phyloP scores from a whole-genome alignment of 805 yeast genomes.

The Candida khao-thaluensis region DNA sequence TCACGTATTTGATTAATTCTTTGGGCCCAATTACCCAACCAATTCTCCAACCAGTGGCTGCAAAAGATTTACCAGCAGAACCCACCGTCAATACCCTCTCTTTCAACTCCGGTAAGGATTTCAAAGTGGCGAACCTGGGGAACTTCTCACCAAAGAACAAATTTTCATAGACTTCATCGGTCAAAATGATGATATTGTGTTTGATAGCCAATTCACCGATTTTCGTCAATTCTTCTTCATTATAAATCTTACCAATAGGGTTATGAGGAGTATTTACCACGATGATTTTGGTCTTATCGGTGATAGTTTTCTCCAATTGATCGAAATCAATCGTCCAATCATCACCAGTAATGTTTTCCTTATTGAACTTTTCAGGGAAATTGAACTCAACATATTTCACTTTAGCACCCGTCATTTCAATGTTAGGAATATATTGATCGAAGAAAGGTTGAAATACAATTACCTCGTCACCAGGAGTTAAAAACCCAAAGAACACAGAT shows the following conservation, averaged over 20 bases:
- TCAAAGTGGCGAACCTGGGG: constrained; percentile 79
- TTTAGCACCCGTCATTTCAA: constrained; percentile 90
- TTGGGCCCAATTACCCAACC: constrained; percentile 93
- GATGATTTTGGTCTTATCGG: constrained; percentile 76
- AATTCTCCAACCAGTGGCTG: constrained; percentile 99
- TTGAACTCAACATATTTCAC: constrained; percentile 83
- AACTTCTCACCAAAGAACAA: constrained; percentile 68
- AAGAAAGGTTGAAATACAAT: constrained; percentile 96
- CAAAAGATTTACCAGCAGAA: constrained; percentile 95
- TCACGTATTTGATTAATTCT: constrained; percentile 75
- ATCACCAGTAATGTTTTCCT: constrained; percentile 65
- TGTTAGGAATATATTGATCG: constrained; percentile 93
- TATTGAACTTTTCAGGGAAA: constrained; percentile 72
- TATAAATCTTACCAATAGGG: constrained; percentile 90
- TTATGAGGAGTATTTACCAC: constrained; percentile 94
- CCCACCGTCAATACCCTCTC: constrained; percentile 87
- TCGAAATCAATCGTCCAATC: constrained; percentile 88
- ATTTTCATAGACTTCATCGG: constrained; percentile 96
- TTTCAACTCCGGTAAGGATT: constrained; percentile 65
- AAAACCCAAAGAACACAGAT: constrained; percentile 77
- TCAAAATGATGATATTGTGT: constrained; percentile 75
- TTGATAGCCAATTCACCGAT: constrained; percentile 84
- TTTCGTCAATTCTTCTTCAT: constrained; percentile 65
- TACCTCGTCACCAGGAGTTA: constrained; percentile 89
- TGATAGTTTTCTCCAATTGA: constrained; percentile 69